Base-by-base conservation (phyloP, 192 early-diverging fungal genomes). In the Coemansia sp. region DNA sequence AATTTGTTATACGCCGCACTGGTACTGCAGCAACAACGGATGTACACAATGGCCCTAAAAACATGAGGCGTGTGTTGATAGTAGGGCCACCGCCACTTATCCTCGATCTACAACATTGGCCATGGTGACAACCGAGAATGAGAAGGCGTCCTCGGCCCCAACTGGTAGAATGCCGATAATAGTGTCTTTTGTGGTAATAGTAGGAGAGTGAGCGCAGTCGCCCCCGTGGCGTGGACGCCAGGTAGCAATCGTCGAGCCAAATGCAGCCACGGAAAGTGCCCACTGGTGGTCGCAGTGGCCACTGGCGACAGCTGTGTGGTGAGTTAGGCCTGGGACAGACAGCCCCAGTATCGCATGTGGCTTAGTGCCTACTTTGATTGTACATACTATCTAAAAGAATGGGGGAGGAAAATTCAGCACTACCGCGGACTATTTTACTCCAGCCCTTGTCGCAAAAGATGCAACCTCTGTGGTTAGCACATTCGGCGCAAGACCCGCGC, bases 71-170 rank as follows among this genome's bases (percentile, higher is more conserved):
- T 33, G 26, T 55, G 51, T 28, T 55, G 51, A 55, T 55, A 18
- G 51, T 55, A 55, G 28, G 51, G 51, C 51, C 26, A 31, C 51
- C 51, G 51, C 51, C 51, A 55, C 51, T 55, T 28, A 55, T 55
- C 51, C 51, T 55, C 51, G 26, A 55, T 55, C 51, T 28, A 55
- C 51, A 55, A 55, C 24, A 28, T 28, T 28, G 26, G 14, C 24
- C 51, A 28, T 16, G 26, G 48, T 51, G 48, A 21, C 9, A 50
- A 10, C 21, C 1, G 45, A 46, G 9, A 18, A 21, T 5, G 45
- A 48, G 7, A 18, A 21, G 21, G 45, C 45, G 8, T 8, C 10
- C 45, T 48, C 10, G 45, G 45, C 45, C 21, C 45, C 21, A 24
- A 13, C 51, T 9, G 2, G 31, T 28, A 31, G 26, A 55, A 33